Percentiles rank a stretch among this genome's conserved stretches.
phyloP scores from a whole-genome alignment of 1,284 basidiomycete genomes.

The Sutorius eximius region DNA sequence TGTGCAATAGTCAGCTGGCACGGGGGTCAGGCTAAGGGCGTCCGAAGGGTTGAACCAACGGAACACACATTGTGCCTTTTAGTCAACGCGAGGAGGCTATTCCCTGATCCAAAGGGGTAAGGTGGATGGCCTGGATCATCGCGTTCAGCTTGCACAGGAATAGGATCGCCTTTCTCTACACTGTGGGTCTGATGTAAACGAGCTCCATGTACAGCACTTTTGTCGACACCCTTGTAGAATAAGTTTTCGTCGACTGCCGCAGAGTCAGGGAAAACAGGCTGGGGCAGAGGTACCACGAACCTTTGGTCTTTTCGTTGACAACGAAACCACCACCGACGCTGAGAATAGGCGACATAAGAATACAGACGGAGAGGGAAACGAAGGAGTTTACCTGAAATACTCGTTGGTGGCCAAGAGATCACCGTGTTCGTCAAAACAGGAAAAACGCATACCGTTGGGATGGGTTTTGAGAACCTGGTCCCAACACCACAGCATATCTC shows the following conservation, averaged over 20 bases:
- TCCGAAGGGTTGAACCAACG: not conserved
- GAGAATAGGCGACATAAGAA: not conserved
- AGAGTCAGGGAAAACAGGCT: constrained; percentile 7
- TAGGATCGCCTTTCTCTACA: constrained; percentile 26
- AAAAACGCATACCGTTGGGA: constrained; percentile 92
- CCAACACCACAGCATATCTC: constrained; percentile 92
- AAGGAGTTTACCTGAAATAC: constrained; percentile 67
- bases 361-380: not conserved
- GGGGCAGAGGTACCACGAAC: constrained; percentile 26
- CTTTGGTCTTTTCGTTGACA: constrained; percentile 86
- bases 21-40: constrained; percentile 6
- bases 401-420: constrained; percentile 92
- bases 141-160: constrained; percentile 19
- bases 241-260: constrained; percentile 83
- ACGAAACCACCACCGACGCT: constrained; percentile 91
- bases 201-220: constrained; percentile 73
- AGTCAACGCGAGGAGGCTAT: constrained; percentile 75
- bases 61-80: constrained; percentile 76
- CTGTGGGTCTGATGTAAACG: constrained; percentile 73
- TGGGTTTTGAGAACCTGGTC: constrained; percentile 79
- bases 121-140: constrained; percentile 58
- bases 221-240: constrained; percentile 95
- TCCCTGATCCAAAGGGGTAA: constrained; percentile 83
- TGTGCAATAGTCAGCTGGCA: constrained; percentile 87
- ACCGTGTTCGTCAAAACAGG: constrained; percentile 79